Evolutionary conservation across 176 grass and related monocot species (phyloP), one percentile per base, ranked within the genome.

Genomic region (Musa itinerans): DNA sequence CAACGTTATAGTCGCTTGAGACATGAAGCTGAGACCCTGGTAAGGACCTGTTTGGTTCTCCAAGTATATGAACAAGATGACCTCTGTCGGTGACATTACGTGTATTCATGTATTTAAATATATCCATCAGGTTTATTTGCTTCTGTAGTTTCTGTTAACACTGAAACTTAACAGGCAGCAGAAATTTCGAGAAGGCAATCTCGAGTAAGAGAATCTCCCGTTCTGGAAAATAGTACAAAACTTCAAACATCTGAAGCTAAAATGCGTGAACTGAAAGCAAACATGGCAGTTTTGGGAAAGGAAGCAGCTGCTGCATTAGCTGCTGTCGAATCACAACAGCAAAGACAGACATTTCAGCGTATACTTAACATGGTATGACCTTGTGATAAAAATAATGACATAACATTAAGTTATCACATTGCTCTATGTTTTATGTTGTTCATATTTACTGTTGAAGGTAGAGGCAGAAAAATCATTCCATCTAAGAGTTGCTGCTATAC

Each of bases 1-100:
- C 95, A 99, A 73, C 88, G 86, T 73, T 99, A 99, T 87, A 99
- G 95, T 80, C 84, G 95, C 74, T 94, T 94, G 95, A 94, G 95
- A 86, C 91, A 89, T 84, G 95, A 99, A 69, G 95, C 90, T 82
- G 95, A 94, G 87, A 81, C 82, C 52, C 83, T 92, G 24, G 95
- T 94, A 87, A 15, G 76, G 74, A 71, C 19, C 56, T 9, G 64
- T 1, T 12, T 49, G 11, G 65, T 68, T 23, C 50, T 75, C 53
- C 8, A 57, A 74, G 49, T 9, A 27, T 80, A 27, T 78, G 74
- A 75, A 4, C 15, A 58, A 57, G 51, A 9, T 9, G 12, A 11
- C 27, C 52, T 15, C 11, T 43, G 34, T 76, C 21, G 58, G 34
- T 76, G 11, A 11, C 49, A 23, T 50, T 69, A 43, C n/a, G n/a